Conservation (phyloP, 345 rosid genomes). For the Corchorus olitorius region DNA sequence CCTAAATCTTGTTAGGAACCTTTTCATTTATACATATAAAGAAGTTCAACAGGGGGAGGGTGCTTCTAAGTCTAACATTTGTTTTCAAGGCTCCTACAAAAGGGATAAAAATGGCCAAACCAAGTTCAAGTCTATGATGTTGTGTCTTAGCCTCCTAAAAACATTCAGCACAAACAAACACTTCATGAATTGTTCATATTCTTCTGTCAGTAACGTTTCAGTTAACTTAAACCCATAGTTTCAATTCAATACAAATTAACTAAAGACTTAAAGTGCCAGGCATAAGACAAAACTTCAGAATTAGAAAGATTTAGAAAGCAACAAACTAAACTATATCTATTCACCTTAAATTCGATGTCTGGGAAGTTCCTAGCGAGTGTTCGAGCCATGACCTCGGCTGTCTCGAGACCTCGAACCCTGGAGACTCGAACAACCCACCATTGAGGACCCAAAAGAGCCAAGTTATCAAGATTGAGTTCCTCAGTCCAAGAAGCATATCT, state of each 20-base stretch:
- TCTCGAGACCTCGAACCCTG: constrained; percentile 24
- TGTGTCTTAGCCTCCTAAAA: background rate
- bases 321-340: background rate
- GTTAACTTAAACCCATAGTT: constrained; percentile 14
- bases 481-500: constrained; percentile 52
- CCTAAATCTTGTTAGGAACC: background rate
- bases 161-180: background rate
- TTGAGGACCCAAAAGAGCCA: constrained; percentile 63
- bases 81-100: background rate
- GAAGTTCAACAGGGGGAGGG: background rate
- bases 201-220: background rate
- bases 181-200: background rate
- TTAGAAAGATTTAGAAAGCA: background rate
- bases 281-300: background rate
- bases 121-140: background rate
- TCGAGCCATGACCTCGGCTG: constrained; percentile 60
- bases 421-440: constrained; percentile 83
- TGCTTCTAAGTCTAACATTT: background rate
- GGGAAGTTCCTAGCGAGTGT: constrained; percentile 58
- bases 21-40: background rate
- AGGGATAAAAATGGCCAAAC: background rate
- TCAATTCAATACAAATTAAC: background rate
- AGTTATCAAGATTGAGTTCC: constrained; percentile 69
- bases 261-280: background rate
- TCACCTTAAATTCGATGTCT: constrained; percentile 66